Evolutionary conservation across 441 rosid species (phyloP).

Genomic region (Lepidium campestre): DNA sequence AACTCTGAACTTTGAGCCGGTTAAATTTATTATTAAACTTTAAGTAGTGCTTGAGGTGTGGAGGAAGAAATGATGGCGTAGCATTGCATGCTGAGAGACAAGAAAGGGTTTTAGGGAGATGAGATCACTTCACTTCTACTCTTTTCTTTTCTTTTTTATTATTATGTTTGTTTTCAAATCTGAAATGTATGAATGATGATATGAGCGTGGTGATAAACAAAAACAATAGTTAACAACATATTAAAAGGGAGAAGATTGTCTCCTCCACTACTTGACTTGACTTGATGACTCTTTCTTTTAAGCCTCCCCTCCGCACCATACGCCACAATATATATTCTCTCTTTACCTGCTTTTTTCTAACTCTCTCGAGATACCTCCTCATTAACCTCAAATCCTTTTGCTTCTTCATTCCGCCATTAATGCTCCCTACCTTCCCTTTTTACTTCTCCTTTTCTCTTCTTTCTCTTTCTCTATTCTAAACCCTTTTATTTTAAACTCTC

Average conservation of each 20-base stretch:
- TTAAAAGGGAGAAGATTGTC: slow-evolving; percentile 19
- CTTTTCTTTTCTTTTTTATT: no score
- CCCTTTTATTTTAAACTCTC: neutral
- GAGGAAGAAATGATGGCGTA: slow-evolving; percentile 22
- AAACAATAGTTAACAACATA: no score
- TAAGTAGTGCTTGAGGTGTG: slow-evolving; percentile 24
- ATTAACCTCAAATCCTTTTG: neutral
- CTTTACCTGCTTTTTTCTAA: neutral
- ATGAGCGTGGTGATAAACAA: no score
- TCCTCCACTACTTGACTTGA: neutral
- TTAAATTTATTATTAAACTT: no score
- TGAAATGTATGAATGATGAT: no score
- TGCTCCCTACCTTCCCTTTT: neutral
- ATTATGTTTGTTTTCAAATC: no score
- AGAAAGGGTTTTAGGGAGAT: slow-evolving; percentile 4
- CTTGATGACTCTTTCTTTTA: no score
- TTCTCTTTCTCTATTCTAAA: neutral
- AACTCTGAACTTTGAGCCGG: no score
- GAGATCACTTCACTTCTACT: slow-evolving; percentile 24
- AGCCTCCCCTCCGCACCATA: slow-evolving; percentile 10
- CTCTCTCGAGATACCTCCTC: neutral
- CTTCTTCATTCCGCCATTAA: slow-evolving; percentile 5
- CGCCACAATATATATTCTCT: neutral
- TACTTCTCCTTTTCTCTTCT: neutral
- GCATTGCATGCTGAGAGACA: slow-evolving; percentile 31